Evolutionary conservation across 495 filamentous ascomycete genomes (phyloP), one percentile per base, ranked within the genome.

Genomic region (Penicillium subrubescens): DNA sequence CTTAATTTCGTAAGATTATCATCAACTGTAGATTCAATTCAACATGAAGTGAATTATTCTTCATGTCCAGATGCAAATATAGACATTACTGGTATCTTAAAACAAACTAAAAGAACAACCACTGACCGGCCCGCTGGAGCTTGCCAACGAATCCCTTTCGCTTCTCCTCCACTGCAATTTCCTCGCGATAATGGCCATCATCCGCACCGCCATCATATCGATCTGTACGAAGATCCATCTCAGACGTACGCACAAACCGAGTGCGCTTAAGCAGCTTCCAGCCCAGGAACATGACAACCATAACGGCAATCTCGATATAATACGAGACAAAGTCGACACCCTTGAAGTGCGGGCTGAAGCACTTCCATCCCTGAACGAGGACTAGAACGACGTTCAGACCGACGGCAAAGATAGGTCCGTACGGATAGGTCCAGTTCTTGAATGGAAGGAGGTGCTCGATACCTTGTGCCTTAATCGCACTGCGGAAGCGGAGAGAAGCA

Each of bases 361-460:
- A 81, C 31, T 76, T 80, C 86, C 86, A 88, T 14, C 86, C 86
- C 66, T 88, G 87, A 0, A 88, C 81, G 10, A 88, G 78, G 31
- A 88, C 79, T 8, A 88, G 79, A 31, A 88, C 78, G 11, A 63
- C 72, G 61, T 87, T 87, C 7, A 88, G 75, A 4, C 81, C 61
- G 15, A 87, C 68, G 11, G 78, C 78, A 41, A 85, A 60, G 61
- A 82, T 82, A 0, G 86, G 86, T 0, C 86, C 86, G 56, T 71
- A 80, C 0, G 86, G 86, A 64, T 89, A 87, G 0, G 84, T 87
- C 82, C 82, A 87, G 69, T 88, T 88, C 54, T 81, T 84, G 72
- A 86, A 89, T 2, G 86, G 83, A 19, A 89, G 80, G 0, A 87
- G 77, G 62, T 87, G 82, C 44, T 83, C 82, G 46, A 86, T 82